Percentiles rank a stretch among this genome's conserved stretches.
Evolutionary conservation across 1,284 basidiomycete species (phyloP).

Genomic region (Pseudomicrostroma phylloplanum): DNA sequence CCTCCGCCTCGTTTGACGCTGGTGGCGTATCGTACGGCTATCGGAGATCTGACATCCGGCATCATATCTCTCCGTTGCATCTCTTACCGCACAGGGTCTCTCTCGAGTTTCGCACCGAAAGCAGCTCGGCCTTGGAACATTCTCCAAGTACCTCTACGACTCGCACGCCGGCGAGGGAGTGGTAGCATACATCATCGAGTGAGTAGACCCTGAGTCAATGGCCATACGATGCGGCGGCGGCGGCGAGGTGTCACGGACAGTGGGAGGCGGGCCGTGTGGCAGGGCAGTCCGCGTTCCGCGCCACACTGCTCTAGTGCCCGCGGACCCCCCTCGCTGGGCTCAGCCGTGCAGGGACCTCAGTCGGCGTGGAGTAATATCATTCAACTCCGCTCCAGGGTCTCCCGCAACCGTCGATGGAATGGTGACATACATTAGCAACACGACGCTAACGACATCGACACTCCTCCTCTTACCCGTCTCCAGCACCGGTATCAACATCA

Average conservation of each 20-base stretch:
- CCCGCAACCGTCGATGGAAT: too few species aligned
- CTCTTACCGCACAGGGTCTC: constrained; percentile 63
- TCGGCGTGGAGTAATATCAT: too few species aligned
- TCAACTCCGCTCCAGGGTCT: too few species aligned
- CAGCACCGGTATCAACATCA: constrained; percentile 79
- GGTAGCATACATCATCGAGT: constrained; percentile 65
- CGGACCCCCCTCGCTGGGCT: too few species aligned
- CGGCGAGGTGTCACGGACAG: too few species aligned
- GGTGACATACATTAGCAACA: too few species aligned
- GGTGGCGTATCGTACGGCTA: too few species aligned
- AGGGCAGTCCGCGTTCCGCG: too few species aligned
- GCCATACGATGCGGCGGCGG: neutral
- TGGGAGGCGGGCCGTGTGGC: too few species aligned
- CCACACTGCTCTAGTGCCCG: too few species aligned
- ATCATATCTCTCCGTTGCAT: constrained; percentile 6
- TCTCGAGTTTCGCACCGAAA: constrained; percentile 87
- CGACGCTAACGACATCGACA: neutral
- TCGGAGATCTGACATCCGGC: neutral
- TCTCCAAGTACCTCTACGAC: constrained; percentile 78
- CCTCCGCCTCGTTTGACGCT: too few species aligned
- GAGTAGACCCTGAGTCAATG: neutral
- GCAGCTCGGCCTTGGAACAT: constrained; percentile 72
- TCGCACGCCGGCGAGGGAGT: constrained; percentile 77
- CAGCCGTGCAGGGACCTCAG: too few species aligned
- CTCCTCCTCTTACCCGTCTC: constrained; percentile 57